Evolutionary conservation across 257 asterid species (phyloP).

Genomic region (Nicotiana benthamiana): DNA sequence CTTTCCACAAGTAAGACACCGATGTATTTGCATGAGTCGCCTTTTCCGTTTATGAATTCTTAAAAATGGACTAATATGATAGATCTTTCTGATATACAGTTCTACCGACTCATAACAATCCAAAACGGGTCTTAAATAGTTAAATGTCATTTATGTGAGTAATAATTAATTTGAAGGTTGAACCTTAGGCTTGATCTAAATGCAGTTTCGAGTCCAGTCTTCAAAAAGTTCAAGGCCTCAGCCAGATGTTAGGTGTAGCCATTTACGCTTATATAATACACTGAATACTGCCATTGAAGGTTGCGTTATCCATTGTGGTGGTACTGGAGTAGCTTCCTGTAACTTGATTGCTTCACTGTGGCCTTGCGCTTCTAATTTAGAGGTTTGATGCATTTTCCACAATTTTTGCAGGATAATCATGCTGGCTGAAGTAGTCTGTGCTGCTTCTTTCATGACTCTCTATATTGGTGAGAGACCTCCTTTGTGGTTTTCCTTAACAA

Average conservation of each 20-base stretch:
- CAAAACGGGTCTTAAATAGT: neutral
- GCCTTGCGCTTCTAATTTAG: neutral
- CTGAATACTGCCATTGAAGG: neutral
- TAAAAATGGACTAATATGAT: neutral
- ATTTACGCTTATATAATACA: neutral
- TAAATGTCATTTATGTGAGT: neutral
- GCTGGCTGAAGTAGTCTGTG: slow-evolving; percentile 81
- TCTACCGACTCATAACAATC: neutral
- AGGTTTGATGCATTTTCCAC: slow-evolving; percentile 3
- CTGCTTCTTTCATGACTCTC: slow-evolving; percentile 68
- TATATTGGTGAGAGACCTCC: slow-evolving; percentile 62
- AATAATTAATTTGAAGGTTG: neutral
- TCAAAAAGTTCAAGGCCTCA: neutral
- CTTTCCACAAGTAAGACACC: neutral
- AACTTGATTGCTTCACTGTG: neutral
- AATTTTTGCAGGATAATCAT: slow-evolving; percentile 65
- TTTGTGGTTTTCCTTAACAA: neutral
- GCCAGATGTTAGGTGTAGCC: neutral
- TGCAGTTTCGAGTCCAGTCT: neutral
- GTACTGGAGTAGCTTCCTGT: neutral
- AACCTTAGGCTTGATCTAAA: neutral
- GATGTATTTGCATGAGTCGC: neutral
- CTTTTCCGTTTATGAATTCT: neutral
- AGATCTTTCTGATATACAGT: neutral
- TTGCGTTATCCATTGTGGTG: neutral